phyloP scores from a whole-genome alignment of 164 flowering plant species.

The Euptelea pleiosperma region DNA sequence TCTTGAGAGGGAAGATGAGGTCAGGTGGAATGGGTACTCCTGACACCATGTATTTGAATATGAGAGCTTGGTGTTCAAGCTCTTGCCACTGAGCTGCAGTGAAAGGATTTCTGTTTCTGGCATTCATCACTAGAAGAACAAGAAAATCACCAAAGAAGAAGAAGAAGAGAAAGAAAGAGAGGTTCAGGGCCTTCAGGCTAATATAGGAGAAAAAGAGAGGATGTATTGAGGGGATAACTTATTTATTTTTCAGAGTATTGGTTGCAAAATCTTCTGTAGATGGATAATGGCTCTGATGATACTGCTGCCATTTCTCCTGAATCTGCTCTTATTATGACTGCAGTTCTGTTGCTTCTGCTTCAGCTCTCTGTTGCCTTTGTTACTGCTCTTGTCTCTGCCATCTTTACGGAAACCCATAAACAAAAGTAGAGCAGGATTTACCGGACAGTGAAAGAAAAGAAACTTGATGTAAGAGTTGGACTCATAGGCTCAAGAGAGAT shows the following conservation, averaged over 20 bases:
- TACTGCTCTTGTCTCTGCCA: slow-evolving; percentile 71
- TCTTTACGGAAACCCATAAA: slow-evolving; percentile 62
- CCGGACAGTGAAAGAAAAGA: slow-evolving; percentile 12
- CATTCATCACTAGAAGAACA: slow-evolving; percentile 28
- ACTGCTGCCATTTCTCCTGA: slow-evolving; percentile 24
- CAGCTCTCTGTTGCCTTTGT: slow-evolving; percentile 40
- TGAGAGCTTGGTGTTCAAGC: slow-evolving; percentile 79
- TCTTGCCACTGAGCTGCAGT: slow-evolving; percentile 77
- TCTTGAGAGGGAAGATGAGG: slow-evolving; percentile 58
- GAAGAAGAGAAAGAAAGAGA: slow-evolving; percentile 1
- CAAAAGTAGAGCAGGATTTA: slow-evolving; percentile 24
- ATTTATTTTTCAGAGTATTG: slow-evolving; percentile 61
- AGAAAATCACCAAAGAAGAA: not conserved
- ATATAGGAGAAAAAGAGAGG: slow-evolving; percentile 1
- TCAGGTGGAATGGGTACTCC: slow-evolving; percentile 77
- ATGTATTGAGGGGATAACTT: too few species aligned
- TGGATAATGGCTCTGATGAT: slow-evolving; percentile 53
- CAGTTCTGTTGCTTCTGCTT: slow-evolving; percentile 37
- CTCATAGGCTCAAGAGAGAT: too few species aligned
- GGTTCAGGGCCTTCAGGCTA: slow-evolving; percentile 2
- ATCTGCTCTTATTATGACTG: slow-evolving; percentile 39
- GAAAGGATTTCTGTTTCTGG: slow-evolving; percentile 52
- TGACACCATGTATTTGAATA: slow-evolving; percentile 68
- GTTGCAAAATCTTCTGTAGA: slow-evolving; percentile 67
- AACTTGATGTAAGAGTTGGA: too few species aligned